A percentile compares a stretch with the other conserved stretches of the same genome.
phyloP scores from a whole-genome alignment of 2,329 filamentous ascomycete species.

The Aspergillus spinulosporus region DNA sequence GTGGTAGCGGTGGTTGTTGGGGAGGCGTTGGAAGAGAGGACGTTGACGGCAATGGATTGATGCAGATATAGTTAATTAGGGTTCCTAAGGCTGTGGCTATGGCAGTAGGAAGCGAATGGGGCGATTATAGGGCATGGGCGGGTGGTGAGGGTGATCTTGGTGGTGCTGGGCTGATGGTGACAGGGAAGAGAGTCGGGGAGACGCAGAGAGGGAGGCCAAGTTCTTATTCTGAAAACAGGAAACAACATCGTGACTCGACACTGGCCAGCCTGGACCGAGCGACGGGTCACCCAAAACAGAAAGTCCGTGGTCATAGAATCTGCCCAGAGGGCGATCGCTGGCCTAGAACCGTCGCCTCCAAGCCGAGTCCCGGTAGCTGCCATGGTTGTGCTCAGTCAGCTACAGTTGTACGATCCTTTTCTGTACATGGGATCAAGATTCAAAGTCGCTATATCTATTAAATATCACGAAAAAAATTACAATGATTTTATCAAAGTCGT shows the following conservation, averaged over 20 bases:
- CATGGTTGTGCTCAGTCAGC: too few relatives aligned
- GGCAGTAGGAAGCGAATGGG: background rate
- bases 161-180: background rate
- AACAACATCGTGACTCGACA: background rate
- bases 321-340: too few relatives aligned
- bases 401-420: too few relatives aligned
- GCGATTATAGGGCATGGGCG: background rate
- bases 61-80: background rate
- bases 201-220: background rate
- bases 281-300: too few relatives aligned
- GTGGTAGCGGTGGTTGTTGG: conserved; percentile 26
- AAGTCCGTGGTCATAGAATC: too few relatives aligned
- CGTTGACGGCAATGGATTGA: conserved; percentile 25
- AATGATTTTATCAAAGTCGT: too few relatives aligned
- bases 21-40: conserved; percentile 12
- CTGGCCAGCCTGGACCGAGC: too few relatives aligned
- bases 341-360: too few relatives aligned
- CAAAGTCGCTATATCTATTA: too few relatives aligned
- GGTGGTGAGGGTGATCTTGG: background rate
- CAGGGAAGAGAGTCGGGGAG: background rate
- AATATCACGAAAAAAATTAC: too few relatives aligned
- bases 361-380: too few relatives aligned
- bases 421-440: too few relatives aligned
- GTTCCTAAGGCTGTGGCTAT: background rate
- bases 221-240: background rate